phyloP scores from a whole-genome alignment of 352 stramenopile species.

The Elongisporangium prolatum region DNA sequence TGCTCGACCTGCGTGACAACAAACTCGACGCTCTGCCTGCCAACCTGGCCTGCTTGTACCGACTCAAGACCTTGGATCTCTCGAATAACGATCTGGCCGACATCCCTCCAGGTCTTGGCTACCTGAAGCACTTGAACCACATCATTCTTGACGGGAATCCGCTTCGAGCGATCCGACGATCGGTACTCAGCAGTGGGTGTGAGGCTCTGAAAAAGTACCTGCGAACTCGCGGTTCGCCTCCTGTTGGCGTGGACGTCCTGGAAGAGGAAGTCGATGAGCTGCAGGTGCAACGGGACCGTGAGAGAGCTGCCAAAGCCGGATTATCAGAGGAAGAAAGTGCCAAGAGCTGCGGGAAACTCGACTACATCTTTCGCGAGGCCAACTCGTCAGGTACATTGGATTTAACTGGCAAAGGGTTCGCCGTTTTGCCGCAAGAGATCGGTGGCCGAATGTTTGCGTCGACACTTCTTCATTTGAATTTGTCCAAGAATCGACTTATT shows the following conservation, averaged over 20 bases:
- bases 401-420: conserved; percentile 29
- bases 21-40: conserved; percentile 54
- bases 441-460: conserved; percentile 34
- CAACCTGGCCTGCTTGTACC: conserved; percentile 48
- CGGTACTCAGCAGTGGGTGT: conserved; percentile 56
- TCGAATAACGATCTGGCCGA: conserved; percentile 80
- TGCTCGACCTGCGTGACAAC: conserved; percentile 82
- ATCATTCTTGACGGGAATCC: conserved; percentile 75
- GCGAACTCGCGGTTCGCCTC: conserved; percentile 56
- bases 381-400: conserved; percentile 50
- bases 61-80: conserved; percentile 78
- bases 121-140: conserved; percentile 75
- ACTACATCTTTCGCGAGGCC: conserved; percentile 49
- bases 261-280: conserved; percentile 74
- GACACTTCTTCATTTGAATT: conserved; percentile 55
- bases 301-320: conserved; percentile 3
- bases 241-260: conserved; percentile 47
- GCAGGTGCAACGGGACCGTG: conserved; percentile 20
- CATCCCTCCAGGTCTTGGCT: conserved; percentile 67
- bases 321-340: conserved; percentile 1
- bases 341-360: conserved; percentile 10
- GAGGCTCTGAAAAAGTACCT: conserved; percentile 83
- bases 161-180: conserved; percentile 62
- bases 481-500: conserved; percentile 63
- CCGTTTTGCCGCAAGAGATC: conserved; percentile 24